Evolutionary conservation across 371 early-diverging fungal species (phyloP), one percentile per base, ranked within the genome.

Genomic region (Mortierella sp.): DNA sequence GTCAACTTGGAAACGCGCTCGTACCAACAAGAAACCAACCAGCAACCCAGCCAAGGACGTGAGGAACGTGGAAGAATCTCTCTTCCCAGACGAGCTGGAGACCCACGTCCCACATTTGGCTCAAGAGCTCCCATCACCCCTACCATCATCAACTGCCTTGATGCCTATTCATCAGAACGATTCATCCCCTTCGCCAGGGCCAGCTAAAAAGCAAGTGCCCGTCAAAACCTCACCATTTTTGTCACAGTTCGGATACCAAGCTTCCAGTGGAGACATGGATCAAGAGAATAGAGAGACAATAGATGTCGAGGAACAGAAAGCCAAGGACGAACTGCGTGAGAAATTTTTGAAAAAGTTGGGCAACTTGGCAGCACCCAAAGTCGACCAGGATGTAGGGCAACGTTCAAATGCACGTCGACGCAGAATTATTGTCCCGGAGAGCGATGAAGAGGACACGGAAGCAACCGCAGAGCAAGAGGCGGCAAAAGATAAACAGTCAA

Each of bases 281-380:
- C 39, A 54, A 14, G 46, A 43, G 30, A 23, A 26, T 3, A 12
- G 27, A 19, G 49, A 42, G 3, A 5, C 38, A 24, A 18, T 46
- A 13, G 51, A 54, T 14, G 19, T 26, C 16, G 63, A 62, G 4
- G 30, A 58, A 6, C 58, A 48, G 14, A 14, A 55, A 12, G 64
- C 52, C 12, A 38, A 52, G 47, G 54, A 57, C 13, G 47, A 38
- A n/a, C 45, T 60, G 13, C 64, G 61, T 1, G 69, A 64, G 5
- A 34, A 46, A 24, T 73, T 73, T 31, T 34, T 52, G 39, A 55
- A 68, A 21, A 73, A 73, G 18, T 54, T 73, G 21, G 74, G 74
- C 24, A 43, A 55, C 48, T 13, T 56, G 10, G 38, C 21, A 3
- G 26, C 62, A 0, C 26, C 58, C 49, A 42, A 24, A 4, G 0